These are phyloP conservation scores for Filobasidium wieringae DNA, from an alignment of 768 basidiomycete genomes.

Conservation along the genomic window DNA sequence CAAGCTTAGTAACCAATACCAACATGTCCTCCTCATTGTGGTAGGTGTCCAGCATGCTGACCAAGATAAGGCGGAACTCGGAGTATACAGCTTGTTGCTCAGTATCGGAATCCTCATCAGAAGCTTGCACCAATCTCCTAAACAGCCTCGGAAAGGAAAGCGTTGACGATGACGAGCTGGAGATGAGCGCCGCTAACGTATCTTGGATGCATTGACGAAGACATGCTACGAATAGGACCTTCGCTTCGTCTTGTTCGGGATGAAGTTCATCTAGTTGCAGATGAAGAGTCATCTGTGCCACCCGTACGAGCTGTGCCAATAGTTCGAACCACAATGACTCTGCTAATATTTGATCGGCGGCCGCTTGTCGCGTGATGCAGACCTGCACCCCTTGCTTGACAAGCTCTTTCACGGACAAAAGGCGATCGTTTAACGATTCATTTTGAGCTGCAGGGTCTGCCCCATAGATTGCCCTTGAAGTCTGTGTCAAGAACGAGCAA, in stretches of 20 bases:
- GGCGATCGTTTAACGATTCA: background rate
- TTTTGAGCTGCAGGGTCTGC: background rate
- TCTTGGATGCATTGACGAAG: slow-evolving; percentile 68
- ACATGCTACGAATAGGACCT: slow-evolving; percentile 33
- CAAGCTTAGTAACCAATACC: slow-evolving; percentile 53
- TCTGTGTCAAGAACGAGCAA: slow-evolving; percentile 13
- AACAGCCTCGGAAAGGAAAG: slow-evolving; percentile 87
- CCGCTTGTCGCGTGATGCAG: background rate
- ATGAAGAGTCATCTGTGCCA: background rate
- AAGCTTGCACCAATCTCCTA: slow-evolving; percentile 73
- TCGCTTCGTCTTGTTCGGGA: background rate
- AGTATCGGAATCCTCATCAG: slow-evolving; percentile 41
- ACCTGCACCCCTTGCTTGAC: background rate
- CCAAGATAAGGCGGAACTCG: slow-evolving; percentile 80
- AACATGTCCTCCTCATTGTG: slow-evolving; percentile 83
- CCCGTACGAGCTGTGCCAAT: background rate
- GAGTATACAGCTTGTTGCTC: slow-evolving; percentile 47
- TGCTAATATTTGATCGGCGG: background rate
- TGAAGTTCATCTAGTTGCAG: background rate
- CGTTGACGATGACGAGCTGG: slow-evolving; percentile 62
- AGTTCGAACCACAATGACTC: background rate
- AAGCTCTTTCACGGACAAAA: background rate
- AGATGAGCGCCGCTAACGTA: slow-evolving; percentile 71
- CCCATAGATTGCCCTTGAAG: background rate
- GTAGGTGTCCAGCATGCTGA: slow-evolving; percentile 93